These are phyloP conservation scores for Pelomyxa schiedti DNA, from an alignment of 78 protist genomes.

Conservation along the genomic window DNA sequence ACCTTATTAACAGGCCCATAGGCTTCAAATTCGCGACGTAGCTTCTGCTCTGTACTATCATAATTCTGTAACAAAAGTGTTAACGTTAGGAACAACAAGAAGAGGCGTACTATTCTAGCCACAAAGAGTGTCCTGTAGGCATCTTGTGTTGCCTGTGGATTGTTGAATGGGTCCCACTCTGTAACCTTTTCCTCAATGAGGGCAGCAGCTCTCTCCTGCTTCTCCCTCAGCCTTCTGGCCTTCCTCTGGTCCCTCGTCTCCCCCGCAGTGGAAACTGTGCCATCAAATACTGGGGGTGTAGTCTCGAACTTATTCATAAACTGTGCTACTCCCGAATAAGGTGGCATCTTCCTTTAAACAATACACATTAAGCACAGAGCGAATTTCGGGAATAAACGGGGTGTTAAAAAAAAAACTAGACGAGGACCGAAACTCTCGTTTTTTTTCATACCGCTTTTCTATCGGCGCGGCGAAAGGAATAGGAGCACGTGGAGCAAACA, in stretches of 20 bases:
- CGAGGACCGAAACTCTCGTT: no score
- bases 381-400: not conserved
- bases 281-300: constrained; percentile 13
- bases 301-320: constrained; percentile 4
- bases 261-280: not conserved
- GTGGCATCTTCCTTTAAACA: constrained; percentile 10
- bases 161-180: constrained; percentile 34
- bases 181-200: not conserved
- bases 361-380: not conserved
- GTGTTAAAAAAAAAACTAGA: no score
- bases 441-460: not conserved
- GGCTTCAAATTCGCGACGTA: constrained; percentile 54
- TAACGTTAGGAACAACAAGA: not conserved
- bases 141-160: constrained; percentile 38
- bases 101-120: constrained; percentile 4
- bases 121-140: constrained; percentile 61
- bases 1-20: constrained; percentile 46
- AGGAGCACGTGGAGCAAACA: constrained; percentile 37
- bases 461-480: constrained; percentile 12
- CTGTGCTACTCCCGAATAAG: constrained; percentile 15
- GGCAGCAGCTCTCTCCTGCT: constrained; percentile 4
- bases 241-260: constrained; percentile 11
- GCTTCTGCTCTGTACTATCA: constrained; percentile 44
- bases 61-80: constrained; percentile 15
- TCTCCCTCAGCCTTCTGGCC: not conserved